phyloP scores from a whole-genome alignment of 345 rosid genomes.

The Eucalyptus curtisii region DNA sequence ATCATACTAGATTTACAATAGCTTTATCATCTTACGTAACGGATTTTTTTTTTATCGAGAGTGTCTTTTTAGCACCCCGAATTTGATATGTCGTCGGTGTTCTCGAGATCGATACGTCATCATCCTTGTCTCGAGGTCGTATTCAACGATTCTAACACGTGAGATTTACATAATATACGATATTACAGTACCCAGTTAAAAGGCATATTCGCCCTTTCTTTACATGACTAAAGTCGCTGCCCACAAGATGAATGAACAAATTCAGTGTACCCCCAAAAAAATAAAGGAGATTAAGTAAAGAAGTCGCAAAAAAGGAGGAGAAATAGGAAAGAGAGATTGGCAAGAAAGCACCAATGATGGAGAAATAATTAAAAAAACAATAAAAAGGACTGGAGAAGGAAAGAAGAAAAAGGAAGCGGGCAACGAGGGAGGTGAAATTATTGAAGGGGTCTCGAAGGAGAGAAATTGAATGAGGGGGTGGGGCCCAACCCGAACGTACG shows the following conservation, averaged over 20 bases:
- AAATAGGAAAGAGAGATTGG: not conserved
- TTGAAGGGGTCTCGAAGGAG: not conserved
- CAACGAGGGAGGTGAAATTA: not conserved
- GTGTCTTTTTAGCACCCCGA: not conserved
- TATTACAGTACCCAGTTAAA: not conserved
- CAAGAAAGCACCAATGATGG: not conserved
- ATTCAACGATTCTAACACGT: not conserved
- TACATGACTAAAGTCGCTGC: not conserved
- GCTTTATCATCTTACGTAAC: not conserved
- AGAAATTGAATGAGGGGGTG: not conserved
- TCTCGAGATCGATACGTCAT: not conserved
- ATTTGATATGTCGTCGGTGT: not conserved
- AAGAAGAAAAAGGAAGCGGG: not conserved
- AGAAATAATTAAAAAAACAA: not conserved
- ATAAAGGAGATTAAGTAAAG: not conserved
- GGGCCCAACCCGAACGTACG: conserved; percentile 5
- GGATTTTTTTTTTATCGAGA: not conserved
- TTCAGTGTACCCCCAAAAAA: not conserved
- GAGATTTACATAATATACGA: not conserved
- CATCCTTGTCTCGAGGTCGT: not conserved
- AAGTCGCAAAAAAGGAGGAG: not conserved
- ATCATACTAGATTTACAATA: too few relatives aligned
- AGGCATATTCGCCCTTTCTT: not conserved
- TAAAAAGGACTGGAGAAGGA: too few relatives aligned
- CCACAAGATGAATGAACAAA: not conserved